phyloP scores from a whole-genome alignment of 805 yeast genomes.

The Myxozyma vanderwaltii region DNA sequence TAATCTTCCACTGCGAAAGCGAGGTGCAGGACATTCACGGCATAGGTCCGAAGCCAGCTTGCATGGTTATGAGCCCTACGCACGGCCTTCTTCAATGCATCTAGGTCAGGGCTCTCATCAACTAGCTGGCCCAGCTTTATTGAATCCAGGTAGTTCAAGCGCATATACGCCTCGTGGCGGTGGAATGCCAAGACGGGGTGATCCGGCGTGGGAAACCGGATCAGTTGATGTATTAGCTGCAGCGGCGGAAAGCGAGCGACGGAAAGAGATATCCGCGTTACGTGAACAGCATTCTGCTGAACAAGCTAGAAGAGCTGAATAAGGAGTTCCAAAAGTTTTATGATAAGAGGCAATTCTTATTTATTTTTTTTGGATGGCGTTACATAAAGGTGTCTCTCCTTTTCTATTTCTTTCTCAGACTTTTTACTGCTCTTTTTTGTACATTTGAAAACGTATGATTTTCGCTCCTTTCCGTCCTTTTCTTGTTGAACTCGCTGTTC shows the following conservation, averaged over 20 bases:
- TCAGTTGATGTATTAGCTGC: slow-evolving; percentile 32
- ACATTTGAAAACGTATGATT: not conserved
- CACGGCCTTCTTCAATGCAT: slow-evolving; percentile 22
- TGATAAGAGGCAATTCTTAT: not conserved
- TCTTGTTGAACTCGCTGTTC: too few species aligned
- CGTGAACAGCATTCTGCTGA: slow-evolving; percentile 10
- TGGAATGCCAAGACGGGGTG: slow-evolving; percentile 15
- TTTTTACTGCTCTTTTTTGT: not conserved
- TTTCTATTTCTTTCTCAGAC: not conserved
- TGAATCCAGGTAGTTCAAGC: slow-evolving; percentile 17
- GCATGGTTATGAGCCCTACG: slow-evolving; percentile 34
- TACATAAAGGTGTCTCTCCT: not conserved
- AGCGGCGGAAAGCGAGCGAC: slow-evolving; percentile 31
- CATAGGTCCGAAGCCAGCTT: slow-evolving; percentile 34
- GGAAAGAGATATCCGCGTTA: slow-evolving; percentile 7
- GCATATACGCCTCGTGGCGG: slow-evolving; percentile 18
- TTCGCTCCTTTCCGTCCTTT: not conserved
- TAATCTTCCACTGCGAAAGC: slow-evolving; percentile 19
- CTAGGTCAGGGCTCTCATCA: slow-evolving; percentile 7
- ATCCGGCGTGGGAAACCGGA: slow-evolving; percentile 28
- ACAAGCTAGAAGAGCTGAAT: not conserved
- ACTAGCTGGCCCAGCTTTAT: slow-evolving; percentile 10
- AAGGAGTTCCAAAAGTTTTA: not conserved
- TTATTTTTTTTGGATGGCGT: not conserved
- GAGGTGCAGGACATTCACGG: slow-evolving; percentile 32